These are phyloP conservation scores for Brassica napus DNA, from an alignment of 345 rosid genomes.

Conservation along the genomic window Da-Ae NC_063439.1:18136501-18137000, in stretches of 20 bases:
- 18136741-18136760: constrained; percentile 72
- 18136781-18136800: constrained; percentile 51
- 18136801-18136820: constrained; percentile 23
- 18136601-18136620: constrained; percentile 5
- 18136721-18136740: background rate
- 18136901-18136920: constrained; percentile 49
- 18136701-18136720: background rate
- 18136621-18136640: constrained; percentile 29
- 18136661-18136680: constrained; percentile 15
- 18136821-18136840: too few relatives aligned
- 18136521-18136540: constrained; percentile 30
- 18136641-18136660: constrained; percentile 34
- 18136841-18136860: too few relatives aligned
- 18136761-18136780: constrained; percentile 32
- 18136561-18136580: constrained; percentile 33
- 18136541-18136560: constrained; percentile 33
- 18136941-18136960: constrained; percentile 50
- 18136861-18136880: too few relatives aligned
- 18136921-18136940: constrained; percentile 40
- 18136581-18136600: background rate
- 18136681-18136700: background rate
- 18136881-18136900: constrained; percentile 51
- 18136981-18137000: constrained; percentile 42
- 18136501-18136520: constrained; percentile 23
- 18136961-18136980: constrained; percentile 57